phyloP scores from a whole-genome alignment of 768 basidiomycete genomes.

The Dioszegia aurantiaca region DNA sequence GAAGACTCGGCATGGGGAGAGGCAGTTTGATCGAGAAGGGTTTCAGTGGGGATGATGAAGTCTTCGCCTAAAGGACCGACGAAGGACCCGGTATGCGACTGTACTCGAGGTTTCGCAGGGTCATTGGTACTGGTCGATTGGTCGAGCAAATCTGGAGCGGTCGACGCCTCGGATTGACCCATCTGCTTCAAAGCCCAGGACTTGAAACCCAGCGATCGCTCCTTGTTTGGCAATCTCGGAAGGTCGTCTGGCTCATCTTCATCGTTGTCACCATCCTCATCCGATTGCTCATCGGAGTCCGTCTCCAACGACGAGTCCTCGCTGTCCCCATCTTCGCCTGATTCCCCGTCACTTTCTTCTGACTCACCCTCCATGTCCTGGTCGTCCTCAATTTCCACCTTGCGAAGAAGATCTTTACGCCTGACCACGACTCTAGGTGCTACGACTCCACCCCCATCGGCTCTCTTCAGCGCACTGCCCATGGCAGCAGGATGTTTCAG shows the following conservation, averaged over 20 bases:
- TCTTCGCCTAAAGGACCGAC: constrained; percentile 9
- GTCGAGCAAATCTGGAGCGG: constrained; percentile 54
- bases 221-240: constrained; percentile 29
- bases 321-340: constrained; percentile 34
- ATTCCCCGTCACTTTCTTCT: constrained; percentile 17
- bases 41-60: constrained; percentile 14
- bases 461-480: constrained; percentile 58
- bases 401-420: constrained; percentile 26
- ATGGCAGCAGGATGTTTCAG: constrained; percentile 1
- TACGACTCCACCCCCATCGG: constrained; percentile 62
- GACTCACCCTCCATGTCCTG: neutral
- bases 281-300: no score
- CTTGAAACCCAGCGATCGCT: constrained; percentile 65
- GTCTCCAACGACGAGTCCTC: constrained; percentile 33
- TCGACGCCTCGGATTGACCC: constrained; percentile 53
- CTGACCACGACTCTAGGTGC: constrained; percentile 56
- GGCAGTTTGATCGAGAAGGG: constrained; percentile 36
- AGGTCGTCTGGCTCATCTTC: constrained; percentile 20
- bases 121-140: constrained; percentile 68
- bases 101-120: neutral
- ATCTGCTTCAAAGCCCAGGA: constrained; percentile 79
- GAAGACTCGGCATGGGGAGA: constrained; percentile 14
- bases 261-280: constrained; percentile 25
- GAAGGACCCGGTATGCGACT: constrained; percentile 54
- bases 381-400: constrained; percentile 27